Conservation (phyloP, 257 asterid genomes). For the Verbascum thapsus region DNA sequence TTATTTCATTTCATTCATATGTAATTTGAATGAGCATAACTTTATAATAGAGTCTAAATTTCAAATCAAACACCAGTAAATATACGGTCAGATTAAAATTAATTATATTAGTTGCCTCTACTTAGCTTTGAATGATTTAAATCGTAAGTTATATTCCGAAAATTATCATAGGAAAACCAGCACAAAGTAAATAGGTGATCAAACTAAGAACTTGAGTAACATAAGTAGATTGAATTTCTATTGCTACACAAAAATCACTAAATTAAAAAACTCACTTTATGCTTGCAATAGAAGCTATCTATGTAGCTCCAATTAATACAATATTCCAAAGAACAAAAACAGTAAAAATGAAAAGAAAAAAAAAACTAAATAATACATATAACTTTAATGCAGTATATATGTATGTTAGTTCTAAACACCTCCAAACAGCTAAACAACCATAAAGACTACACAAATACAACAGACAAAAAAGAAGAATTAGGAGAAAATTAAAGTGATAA, state of each 20-base stretch:
- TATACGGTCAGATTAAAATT: no score
- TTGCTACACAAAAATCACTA: no score
- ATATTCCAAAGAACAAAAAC: background rate
- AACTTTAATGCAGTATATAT: slow-evolving; percentile 32
- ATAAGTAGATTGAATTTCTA: no score
- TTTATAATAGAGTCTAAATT: no score
- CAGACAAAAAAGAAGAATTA: background rate
- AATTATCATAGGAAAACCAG: no score
- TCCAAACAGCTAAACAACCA: slow-evolving; percentile 42
- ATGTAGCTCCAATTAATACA: slow-evolving; percentile 23
- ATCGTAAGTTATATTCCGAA: no score
- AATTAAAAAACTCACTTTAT: slow-evolving; percentile 30
- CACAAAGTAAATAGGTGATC: no score
- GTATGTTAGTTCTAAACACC: slow-evolving; percentile 45
- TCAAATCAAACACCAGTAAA: no score
- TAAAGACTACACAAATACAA: slow-evolving; percentile 20
- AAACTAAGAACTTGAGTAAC: background rate
- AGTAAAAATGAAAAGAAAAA: background rate
- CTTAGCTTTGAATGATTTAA: no score
- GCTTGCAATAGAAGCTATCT: slow-evolving; percentile 29
- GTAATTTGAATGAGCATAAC: no score
- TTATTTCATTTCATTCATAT: no score
- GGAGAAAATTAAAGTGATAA: background rate
- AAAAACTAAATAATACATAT: slow-evolving; percentile 4
- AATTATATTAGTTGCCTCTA: no score